Evolutionary conservation across 225 moss, liverwort and hornwort species (phyloP), one percentile per base, ranked within the genome.

Genomic region (Lunularia cruciata): DNA sequence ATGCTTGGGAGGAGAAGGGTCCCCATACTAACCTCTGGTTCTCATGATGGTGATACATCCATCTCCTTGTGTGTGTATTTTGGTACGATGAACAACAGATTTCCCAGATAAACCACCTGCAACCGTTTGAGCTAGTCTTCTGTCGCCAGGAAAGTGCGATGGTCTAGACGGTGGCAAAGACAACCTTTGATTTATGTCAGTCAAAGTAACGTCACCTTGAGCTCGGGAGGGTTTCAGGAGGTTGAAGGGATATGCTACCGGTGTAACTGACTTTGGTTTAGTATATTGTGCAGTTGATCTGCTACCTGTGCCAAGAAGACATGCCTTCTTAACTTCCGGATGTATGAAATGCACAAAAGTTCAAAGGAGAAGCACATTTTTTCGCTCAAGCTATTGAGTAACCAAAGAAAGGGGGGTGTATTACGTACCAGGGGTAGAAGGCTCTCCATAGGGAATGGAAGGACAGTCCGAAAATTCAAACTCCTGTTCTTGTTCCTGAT

Each of bases 41-140:
- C 91, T 79, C 87, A 91, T 86, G 57, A 94, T 89, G 18, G 91
- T 91, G 55, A 94, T 94, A 27, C 89, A 87, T 20, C 94, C 94
- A 37, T 91, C 89, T 57, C 93, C 91, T 73, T 91, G 91, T 0
- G 94, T 94, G 69, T 87, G 87, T 48, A 94, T 91, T 71, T 89
- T 94, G 48, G 91, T 94, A 68, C 84, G 87, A 43, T 86, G 87
- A 39, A 94, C 89, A 2, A 94, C 91, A 38, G 91, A 89, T 56
- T 91, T 91, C 2, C 91, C 94, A 18, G 94, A 91, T 6, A 81
- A 78, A 34, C 90, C 88, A n/a, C 85, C 76, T 18, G 76, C 65
- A 15, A 63, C 69, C 34, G 59, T 18, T 8, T 40, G 73, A 54
- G 46, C 39, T 25, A 31, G 5, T 16, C 40, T 63, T 37, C 4